Base-by-base conservation (phyloP, 139 green algal genomes). In the Chlamydomonas sp. region DNA sequence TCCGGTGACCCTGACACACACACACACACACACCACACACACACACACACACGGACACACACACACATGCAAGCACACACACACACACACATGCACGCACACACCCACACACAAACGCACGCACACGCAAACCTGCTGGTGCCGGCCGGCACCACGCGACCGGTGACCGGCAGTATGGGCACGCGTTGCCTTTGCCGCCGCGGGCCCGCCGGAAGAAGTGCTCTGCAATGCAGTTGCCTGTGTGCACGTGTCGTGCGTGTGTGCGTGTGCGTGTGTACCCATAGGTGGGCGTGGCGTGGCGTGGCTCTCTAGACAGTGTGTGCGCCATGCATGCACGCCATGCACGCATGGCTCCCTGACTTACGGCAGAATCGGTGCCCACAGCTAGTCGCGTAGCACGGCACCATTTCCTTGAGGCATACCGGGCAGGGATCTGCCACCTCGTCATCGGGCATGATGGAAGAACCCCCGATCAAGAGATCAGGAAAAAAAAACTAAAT, bases 351-450 rank as follows among this genome's bases (percentile, higher is more conserved):
- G 43, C 54, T 64, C n/a, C n/a, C n/a, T n/a, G n/a, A n/a, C n/a
- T n/a, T 64, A 64, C 54, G 22, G 54, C 54, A 64, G 54, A 64
- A 64, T 64, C 26, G 8, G 26, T 64, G 54, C 6, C 54, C 54
- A 20, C 54, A 64, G 54, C 26, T 64, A 10, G 54, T 64, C 24
- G 26, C 34, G 6, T 36, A 33, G 34, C 24, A 33, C 8, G 16
- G 24, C 22, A 10, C 54, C 54, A 64, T 64, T 10, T 8, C 16
- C 26, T 64, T 64, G 22, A 64, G 26, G 34, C 54, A 64, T 64
- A 64, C 34, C 6, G 54, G 54, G 26, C 54, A 64, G 30, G 26
- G 22, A 26, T 64, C 54, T 20, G 8, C 54, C 54, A n/a, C n/a
- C n/a, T n/a, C n/a, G n/a, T n/a, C n/a, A n/a, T n/a, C n/a, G n/a